Percentiles rank a stretch among this genome's conserved stretches.
Evolutionary conservation across 2,329 filamentous ascomycete species (phyloP).

Genomic region (Xylaria sp.): DNA sequence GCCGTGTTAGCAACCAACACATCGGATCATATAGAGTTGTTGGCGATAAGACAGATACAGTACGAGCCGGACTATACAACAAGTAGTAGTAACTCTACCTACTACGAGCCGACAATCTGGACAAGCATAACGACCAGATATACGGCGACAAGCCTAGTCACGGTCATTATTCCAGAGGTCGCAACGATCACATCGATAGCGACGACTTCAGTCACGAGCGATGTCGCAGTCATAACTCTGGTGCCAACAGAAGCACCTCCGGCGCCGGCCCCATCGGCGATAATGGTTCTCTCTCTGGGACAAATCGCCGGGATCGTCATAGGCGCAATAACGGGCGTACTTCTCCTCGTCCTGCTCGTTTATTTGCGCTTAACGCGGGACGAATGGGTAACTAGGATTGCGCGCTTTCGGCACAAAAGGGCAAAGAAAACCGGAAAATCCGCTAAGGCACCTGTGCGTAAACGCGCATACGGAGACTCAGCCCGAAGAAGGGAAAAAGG

Average conservation of each 20-base stretch:
- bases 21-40: neutral
- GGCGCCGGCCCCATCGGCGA: neutral
- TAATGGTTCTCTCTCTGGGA: neutral
- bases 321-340: conserved; percentile 2
- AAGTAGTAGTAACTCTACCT: neutral
- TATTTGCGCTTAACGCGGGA: conserved; percentile 11
- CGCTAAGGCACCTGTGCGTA: neutral
- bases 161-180: conserved; percentile 8
- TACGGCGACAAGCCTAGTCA: neutral
- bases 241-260: conserved; percentile 2
- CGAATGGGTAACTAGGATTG: neutral
- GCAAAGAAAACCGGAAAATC: neutral
- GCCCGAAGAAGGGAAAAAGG: neutral
- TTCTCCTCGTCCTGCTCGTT: conserved; percentile 6
- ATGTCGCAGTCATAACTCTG: neutral
- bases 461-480: neutral
- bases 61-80: conserved; percentile 8
- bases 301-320: neutral
- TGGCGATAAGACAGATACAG: neutral
- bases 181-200: conserved; percentile 10
- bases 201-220: conserved; percentile 4
- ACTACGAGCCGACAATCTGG: neutral
- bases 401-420: neutral
- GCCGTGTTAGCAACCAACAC: neutral
- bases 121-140: neutral